phyloP scores from a whole-genome alignment of 1,284 basidiomycete genomes.

The Naganishia sp. region DNA sequence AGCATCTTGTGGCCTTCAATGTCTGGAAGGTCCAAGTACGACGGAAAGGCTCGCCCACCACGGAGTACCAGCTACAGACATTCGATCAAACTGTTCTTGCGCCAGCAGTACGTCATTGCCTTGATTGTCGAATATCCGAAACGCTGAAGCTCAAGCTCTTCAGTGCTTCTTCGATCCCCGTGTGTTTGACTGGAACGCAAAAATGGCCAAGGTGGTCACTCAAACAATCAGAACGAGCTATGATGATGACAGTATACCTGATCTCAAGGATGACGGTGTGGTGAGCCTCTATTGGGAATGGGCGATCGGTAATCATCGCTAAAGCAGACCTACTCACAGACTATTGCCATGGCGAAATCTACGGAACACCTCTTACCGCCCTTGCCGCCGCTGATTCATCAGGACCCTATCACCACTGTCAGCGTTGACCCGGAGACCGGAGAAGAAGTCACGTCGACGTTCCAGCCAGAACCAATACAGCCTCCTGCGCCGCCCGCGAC shows the following conservation, averaged over 20 bases:
- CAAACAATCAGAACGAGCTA: constrained; percentile 45
- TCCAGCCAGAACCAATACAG: constrained; percentile 24
- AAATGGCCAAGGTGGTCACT: constrained; percentile 59
- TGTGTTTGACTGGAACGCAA: constrained; percentile 76
- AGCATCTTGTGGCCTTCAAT: constrained; percentile 84
- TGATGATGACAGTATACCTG: constrained; percentile 51
- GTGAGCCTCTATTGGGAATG: constrained; percentile 37
- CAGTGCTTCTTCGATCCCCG: constrained; percentile 90
- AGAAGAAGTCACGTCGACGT: constrained; percentile 33
- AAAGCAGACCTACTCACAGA: constrained; percentile 6
- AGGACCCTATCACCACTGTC: constrained; percentile 31
- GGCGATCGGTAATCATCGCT: background rate
- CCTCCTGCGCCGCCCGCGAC: constrained; percentile 27
- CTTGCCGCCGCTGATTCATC: constrained; percentile 25
- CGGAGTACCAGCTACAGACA: constrained; percentile 85
- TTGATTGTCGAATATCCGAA: background rate
- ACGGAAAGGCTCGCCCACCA: constrained; percentile 69
- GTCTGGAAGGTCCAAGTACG: constrained; percentile 86
- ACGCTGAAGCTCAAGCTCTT: background rate
- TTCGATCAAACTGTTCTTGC: constrained; percentile 97
- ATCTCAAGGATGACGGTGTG: constrained; percentile 51
- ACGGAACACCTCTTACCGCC: constrained; percentile 71
- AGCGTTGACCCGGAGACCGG: constrained; percentile 29
- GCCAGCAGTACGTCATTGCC: constrained; percentile 68
- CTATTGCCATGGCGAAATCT: constrained; percentile 68